These are phyloP conservation scores for Fusarium irregulare DNA, from an alignment of 2,329 filamentous ascomycete species.

Conservation along the genomic window DNA sequence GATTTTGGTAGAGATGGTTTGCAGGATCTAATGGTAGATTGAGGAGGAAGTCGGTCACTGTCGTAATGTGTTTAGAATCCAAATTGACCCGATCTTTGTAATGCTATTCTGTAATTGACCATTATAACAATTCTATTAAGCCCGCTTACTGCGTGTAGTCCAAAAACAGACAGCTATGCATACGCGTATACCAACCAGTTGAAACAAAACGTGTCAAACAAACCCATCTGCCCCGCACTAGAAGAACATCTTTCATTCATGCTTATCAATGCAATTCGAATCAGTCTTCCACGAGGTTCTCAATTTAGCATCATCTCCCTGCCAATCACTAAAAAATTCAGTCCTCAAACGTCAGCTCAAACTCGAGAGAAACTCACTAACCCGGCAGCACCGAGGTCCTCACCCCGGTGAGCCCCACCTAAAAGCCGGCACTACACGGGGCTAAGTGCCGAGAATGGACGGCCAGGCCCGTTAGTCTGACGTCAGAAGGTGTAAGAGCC, in stretches of 20 bases:
- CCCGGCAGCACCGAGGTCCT: slow-evolving; percentile 19
- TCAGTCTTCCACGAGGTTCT: slow-evolving; percentile 19
- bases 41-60: slow-evolving; percentile 1
- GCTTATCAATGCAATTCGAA: slow-evolving; percentile 7
- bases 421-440: slow-evolving; percentile 35
- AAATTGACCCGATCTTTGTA: slow-evolving; percentile 13
- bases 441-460: slow-evolving; percentile 39
- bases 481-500: slow-evolving; percentile 23
- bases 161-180: neutral
- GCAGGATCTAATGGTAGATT: neutral
- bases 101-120: neutral
- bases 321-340: neutral
- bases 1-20: slow-evolving; percentile 21
- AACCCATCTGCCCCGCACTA: neutral
- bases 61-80: neutral
- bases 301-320: neutral
- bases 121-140: neutral
- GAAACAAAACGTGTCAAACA: neutral
- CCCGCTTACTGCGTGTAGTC: neutral
- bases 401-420: slow-evolving; percentile 19
- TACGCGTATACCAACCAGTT: neutral
- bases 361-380: neutral
- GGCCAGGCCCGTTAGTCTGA: slow-evolving; percentile 30
- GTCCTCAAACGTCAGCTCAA: slow-evolving; percentile 1
- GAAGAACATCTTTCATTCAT: neutral